phyloP scores from a whole-genome alignment of 345 rosid genomes.

The Trapa bicornis region DNA sequence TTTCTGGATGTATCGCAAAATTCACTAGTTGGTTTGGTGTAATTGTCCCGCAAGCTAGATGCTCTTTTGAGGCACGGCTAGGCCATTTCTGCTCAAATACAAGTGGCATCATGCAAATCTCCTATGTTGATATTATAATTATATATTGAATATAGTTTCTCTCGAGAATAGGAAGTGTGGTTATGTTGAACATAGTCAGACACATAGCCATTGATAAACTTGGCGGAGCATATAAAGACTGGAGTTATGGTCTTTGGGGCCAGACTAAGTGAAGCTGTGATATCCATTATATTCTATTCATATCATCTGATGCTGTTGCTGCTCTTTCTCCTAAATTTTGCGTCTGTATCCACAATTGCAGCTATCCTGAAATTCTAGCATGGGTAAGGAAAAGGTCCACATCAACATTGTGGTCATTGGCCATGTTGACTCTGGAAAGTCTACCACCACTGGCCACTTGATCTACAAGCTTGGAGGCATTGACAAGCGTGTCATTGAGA shows the following conservation, averaged over 20 bases:
- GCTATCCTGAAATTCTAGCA: constrained; percentile 4
- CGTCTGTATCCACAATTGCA: neutral
- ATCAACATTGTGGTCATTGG: constrained; percentile 66
- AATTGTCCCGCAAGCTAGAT: neutral
- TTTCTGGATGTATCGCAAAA: neutral
- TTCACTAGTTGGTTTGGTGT: neutral
- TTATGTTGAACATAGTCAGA: neutral
- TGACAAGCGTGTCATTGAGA: constrained; percentile 71
- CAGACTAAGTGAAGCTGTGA: neutral
- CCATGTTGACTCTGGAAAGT: constrained; percentile 68
- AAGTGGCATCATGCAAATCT: neutral
- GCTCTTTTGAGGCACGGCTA: neutral
- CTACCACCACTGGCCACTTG: constrained; percentile 78
- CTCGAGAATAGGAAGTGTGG: neutral
- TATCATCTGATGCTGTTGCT: neutral
- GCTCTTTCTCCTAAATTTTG: neutral
- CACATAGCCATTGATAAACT: neutral
- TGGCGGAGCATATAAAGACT: neutral
- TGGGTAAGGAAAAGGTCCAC: constrained; percentile 70
- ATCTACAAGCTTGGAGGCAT: constrained; percentile 90
- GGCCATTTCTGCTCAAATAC: neutral
- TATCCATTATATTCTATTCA: neutral
- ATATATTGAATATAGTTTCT: too few relatives aligned
- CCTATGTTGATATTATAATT: too few relatives aligned
- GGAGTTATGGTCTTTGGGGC: neutral